These are phyloP conservation scores for Trametes meyenii DNA, from an alignment of 768 basidiomycete species.

Conservation along the genomic window DNA sequence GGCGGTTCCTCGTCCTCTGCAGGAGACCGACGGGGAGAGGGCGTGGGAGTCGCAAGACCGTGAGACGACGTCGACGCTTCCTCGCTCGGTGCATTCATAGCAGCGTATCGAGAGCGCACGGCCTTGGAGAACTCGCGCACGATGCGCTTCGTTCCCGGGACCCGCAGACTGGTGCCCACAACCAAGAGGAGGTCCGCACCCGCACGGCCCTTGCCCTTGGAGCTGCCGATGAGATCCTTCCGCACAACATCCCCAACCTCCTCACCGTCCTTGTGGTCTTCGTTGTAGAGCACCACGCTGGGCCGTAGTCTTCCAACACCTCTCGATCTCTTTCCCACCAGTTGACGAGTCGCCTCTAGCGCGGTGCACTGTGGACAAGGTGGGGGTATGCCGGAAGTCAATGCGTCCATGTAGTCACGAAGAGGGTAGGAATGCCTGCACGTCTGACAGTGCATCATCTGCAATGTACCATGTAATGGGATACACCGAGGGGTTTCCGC, in stretches of 20 bases:
- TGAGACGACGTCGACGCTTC: conserved; percentile 32
- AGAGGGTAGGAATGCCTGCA: conserved; percentile 78
- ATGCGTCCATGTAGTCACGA: conserved; percentile 57
- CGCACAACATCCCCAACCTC: conserved; percentile 84
- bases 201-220: conserved; percentile 59
- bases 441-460: conserved; percentile 76
- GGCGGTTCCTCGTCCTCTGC: conserved; percentile 52
- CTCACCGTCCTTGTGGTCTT: conserved; percentile 84
- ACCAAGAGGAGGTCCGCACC: conserved; percentile 86
- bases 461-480: conserved; percentile 86
- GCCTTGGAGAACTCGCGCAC: conserved; percentile 87
- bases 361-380: conserved; percentile 79
- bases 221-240: conserved; percentile 74
- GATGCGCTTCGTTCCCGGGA: conserved; percentile 91
- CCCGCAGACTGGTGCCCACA: conserved; percentile 86
- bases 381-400: conserved; percentile 65
- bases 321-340: conserved; percentile 77
- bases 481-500: conserved; percentile 77
- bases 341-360: conserved; percentile 67
- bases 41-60: conserved; percentile 45
- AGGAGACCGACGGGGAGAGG: conserved; percentile 47
- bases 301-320: conserved; percentile 82
- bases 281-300: conserved; percentile 90
- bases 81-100: conserved; percentile 34
- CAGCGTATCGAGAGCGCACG: conserved; percentile 54